phyloP scores from a whole-genome alignment of 2,329 filamentous ascomycete genomes.

The Sporothrix luriei region DNA sequence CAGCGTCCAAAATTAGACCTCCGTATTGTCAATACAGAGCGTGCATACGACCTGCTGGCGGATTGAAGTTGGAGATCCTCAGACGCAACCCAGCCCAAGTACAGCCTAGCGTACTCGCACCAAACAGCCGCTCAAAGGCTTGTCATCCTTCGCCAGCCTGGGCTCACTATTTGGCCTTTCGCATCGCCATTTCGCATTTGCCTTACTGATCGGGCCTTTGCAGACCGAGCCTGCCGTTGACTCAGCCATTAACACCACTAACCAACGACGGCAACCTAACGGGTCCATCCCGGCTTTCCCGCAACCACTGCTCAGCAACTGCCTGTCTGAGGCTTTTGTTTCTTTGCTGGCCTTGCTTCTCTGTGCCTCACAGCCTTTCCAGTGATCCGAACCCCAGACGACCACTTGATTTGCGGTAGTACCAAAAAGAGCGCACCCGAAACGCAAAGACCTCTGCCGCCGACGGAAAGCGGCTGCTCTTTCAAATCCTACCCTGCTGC shows the following conservation, averaged over 20 bases:
- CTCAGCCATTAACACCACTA: conserved; percentile 17
- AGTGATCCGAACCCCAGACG: neutral
- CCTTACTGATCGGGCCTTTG: neutral
- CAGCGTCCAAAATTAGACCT: conserved; percentile 21
- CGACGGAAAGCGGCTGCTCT: conserved; percentile 13
- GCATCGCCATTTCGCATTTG: conserved; percentile 13
- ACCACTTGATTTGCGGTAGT: too few species aligned
- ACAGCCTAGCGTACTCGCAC: conserved; percentile 1
- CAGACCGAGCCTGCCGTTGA: conserved; percentile 24
- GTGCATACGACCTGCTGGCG: conserved; percentile 1
- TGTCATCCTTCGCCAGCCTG: neutral
- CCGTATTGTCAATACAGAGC: neutral
- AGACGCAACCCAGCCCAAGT: neutral
- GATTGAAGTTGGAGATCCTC: conserved; percentile 10
- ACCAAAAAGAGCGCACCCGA: neutral
- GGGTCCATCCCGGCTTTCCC: conserved; percentile 5
- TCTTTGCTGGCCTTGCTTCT: neutral
- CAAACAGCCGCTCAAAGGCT: neutral
- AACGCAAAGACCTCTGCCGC: neutral
- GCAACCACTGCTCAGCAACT: neutral
- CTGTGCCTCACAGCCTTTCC: neutral
- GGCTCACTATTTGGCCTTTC: neutral
- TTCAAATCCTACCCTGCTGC: neutral
- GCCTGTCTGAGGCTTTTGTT: neutral
- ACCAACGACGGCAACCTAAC: neutral